Evolutionary conservation across 2,329 filamentous ascomycete genomes (phyloP), one percentile per base, ranked within the genome.

Genomic region (Hypoxylon sp.): DNA sequence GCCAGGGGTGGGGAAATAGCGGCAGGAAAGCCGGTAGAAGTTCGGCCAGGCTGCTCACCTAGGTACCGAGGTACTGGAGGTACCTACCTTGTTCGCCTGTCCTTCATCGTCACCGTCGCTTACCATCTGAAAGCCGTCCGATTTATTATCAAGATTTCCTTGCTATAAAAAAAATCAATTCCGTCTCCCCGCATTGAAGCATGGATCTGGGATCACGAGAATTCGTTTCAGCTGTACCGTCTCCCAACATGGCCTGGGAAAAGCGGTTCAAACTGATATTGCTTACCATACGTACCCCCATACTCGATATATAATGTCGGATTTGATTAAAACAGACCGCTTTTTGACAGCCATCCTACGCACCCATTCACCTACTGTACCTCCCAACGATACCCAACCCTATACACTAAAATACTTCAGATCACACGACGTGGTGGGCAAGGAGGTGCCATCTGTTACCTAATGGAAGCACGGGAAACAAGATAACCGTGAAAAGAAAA

Each of bases 321-420:
- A 22, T 50, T 68, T 70, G 57, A 65, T 68, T 70, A 68, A 62
- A 64, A 55, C 61, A 64, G 68, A 70, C 68, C 68, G 68, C 64
- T 46, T 62, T 70, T 70, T 68, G 35, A 31, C 13, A 22, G 17
- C 44, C 42, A 55, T 57, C 42, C 49, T 49, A 54, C 57, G 22
- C 46, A 40, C 37, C 25, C 44, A 50, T 60, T 55, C 42, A 62
- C 48, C 54, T 65, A 5, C 25, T 27, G 25, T 27, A 50, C 59
- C 37, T 51, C 42, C 35, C 42, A 56, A 48, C 20, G 56, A 60
- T 69, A 59, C 67, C 67, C 48, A 64, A 67, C 50, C 54, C 46
- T 25, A 25, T 44, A 33, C 57, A 53, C 17, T 46, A 55, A 64
- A 53, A 35, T 25, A 35, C 6, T 54, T 40, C 7, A 35, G 35